A percentile compares a stretch with the other conserved stretches of the same genome.
phyloP scores from a whole-genome alignment of 2,329 filamentous ascomycete genomes.

The Verticillium longisporum region DNA sequence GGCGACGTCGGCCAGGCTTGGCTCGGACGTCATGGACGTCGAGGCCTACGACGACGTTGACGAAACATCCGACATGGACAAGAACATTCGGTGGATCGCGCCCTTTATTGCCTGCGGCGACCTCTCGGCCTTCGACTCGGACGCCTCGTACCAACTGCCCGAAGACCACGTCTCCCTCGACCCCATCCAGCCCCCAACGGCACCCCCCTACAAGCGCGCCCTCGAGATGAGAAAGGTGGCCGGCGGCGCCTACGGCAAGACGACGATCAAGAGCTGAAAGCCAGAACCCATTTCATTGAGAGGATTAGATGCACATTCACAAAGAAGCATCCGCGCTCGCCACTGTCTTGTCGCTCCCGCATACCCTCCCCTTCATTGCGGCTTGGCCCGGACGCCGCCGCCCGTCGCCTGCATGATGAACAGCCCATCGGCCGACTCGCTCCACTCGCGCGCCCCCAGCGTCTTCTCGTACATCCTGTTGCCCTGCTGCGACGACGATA shows the following conservation, averaged over 20 bases:
- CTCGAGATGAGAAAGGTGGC: slow-evolving; percentile 73
- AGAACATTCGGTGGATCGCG: slow-evolving; percentile 68
- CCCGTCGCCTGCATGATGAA: slow-evolving; percentile 34
- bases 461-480: slow-evolving; percentile 39
- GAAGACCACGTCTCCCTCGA: slow-evolving; percentile 82
- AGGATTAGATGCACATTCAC: not conserved
- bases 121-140: slow-evolving; percentile 87
- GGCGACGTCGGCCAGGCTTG: not conserved
- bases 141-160: slow-evolving; percentile 87
- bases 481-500: slow-evolving; percentile 31
- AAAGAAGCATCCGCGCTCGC: not conserved
- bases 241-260: slow-evolving; percentile 73
- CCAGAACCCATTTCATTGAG: not conserved
- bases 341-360: not conserved
- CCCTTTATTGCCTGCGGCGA: slow-evolving; percentile 97
- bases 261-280: slow-evolving; percentile 29
- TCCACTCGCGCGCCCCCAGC: slow-evolving; percentile 36
- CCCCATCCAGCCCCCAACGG: slow-evolving; percentile 90
- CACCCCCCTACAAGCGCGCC: slow-evolving; percentile 88
- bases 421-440: slow-evolving; percentile 31
- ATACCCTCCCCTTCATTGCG: not conserved
- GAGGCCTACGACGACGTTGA: slow-evolving; percentile 20
- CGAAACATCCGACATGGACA: slow-evolving; percentile 15
- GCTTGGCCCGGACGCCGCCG: slow-evolving; percentile 11
- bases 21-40: slow-evolving; percentile 11